Evolutionary conservation across 164 flowering plant species (phyloP).

Genomic region (Pachysandra terminalis): DNA sequence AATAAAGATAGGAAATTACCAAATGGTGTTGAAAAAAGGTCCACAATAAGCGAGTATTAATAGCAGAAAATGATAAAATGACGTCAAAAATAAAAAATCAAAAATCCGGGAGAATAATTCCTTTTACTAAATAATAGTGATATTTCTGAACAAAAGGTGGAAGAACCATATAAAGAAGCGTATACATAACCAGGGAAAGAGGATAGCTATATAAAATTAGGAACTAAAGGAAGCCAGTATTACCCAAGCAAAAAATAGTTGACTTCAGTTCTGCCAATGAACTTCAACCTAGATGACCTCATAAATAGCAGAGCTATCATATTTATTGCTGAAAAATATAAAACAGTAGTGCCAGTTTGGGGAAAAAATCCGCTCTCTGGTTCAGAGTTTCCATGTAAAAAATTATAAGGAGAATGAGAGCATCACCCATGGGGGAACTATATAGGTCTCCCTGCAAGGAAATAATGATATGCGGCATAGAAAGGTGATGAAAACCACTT

Average conservation of each 20-base stretch:
- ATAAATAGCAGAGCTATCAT: too few relatives aligned
- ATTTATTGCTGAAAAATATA: too few relatives aligned
- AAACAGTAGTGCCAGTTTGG: not conserved
- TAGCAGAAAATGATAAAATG: not conserved
- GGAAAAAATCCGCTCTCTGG: not conserved
- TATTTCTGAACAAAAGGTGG: not conserved
- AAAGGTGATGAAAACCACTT: too few relatives aligned
- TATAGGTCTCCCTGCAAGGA: too few relatives aligned
- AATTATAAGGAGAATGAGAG: too few relatives aligned
- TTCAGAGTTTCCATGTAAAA: not conserved
- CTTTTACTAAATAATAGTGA: not conserved
- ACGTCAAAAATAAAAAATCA: not conserved
- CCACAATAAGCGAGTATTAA: not conserved
- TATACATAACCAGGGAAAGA: not conserved
- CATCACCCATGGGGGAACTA: too few relatives aligned
- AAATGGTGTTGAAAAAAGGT: not conserved
- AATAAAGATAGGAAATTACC: conserved; percentile 4
- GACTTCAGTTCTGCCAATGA: too few relatives aligned
- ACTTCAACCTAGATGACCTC: too few relatives aligned
- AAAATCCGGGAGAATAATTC: not conserved
- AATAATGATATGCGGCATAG: too few relatives aligned
- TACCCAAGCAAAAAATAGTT: too few relatives aligned
- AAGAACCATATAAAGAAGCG: not conserved
- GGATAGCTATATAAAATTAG: too few relatives aligned
- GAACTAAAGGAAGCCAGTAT: too few relatives aligned